A percentile compares a stretch with the other conserved stretches of the same genome.
Evolutionary conservation across 805 yeast species (phyloP).

Genomic region (Ogataea neopini): DNA sequence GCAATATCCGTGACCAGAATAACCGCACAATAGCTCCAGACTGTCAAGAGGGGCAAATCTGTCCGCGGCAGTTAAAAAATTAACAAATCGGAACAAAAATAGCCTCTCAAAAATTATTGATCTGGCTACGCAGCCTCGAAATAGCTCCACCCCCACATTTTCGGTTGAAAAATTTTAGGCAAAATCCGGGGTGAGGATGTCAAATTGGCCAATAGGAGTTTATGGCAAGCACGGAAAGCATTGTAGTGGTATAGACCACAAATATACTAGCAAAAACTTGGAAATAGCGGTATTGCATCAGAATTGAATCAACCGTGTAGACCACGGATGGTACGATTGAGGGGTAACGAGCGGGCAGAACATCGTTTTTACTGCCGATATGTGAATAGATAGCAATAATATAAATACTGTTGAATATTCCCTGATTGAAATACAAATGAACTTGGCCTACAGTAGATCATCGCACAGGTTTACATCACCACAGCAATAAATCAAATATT

Average conservation of each 20-base stretch:
- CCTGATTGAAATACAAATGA: not conserved
- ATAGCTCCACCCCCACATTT: slow-evolving; percentile 18
- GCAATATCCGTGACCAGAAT: slow-evolving; percentile 1
- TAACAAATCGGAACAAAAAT: slow-evolving; percentile 24
- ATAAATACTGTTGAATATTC: slow-evolving; percentile 1
- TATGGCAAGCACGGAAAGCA: slow-evolving; percentile 20
- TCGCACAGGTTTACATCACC: not conserved
- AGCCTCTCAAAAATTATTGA: slow-evolving; percentile 17
- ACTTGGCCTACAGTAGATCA: not conserved
- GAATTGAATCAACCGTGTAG: slow-evolving; percentile 2
- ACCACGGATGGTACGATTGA: not conserved
- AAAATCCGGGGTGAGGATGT: slow-evolving; percentile 21
- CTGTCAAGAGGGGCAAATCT: slow-evolving; percentile 4
- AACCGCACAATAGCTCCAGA: slow-evolving; percentile 1
- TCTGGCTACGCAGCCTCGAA: slow-evolving; percentile 9
- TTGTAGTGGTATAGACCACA: too few species aligned
- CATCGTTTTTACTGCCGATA: not conserved
- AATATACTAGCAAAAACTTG: too few species aligned
- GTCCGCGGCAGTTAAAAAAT: slow-evolving; percentile 9
- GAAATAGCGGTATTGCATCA: slow-evolving; percentile 7
- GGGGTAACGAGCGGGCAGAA: slow-evolving; percentile 5
- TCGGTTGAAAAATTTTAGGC: slow-evolving; percentile 6
- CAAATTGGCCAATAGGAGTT: slow-evolving; percentile 15
- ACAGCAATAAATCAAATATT: not conserved
- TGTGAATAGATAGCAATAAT: not conserved